phyloP scores from a whole-genome alignment of 169 alveolate genomes.

The Plasmodium falciparum region DNA sequence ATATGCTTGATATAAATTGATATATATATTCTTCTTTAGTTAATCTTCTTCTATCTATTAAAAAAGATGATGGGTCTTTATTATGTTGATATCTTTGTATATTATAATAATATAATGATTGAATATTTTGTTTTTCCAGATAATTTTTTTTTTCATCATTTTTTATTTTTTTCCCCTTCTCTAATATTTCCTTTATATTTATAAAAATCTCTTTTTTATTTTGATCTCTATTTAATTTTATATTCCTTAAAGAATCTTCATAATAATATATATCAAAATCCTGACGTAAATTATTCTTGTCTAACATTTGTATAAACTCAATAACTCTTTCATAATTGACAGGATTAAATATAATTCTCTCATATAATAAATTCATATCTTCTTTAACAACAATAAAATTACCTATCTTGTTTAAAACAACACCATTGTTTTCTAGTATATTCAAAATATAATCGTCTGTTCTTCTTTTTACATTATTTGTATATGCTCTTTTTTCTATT shows the following conservation, averaged over 20 bases:
- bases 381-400: slow-evolving; percentile 15
- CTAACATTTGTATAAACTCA: slow-evolving; percentile 25
- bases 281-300: slow-evolving; percentile 13
- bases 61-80: slow-evolving; percentile 59
- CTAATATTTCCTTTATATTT: slow-evolving; percentile 14
- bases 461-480: slow-evolving; percentile 16
- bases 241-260: slow-evolving; percentile 19
- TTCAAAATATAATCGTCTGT: slow-evolving; percentile 8
- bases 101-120: slow-evolving; percentile 24
- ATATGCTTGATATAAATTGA: slow-evolving; percentile 51
- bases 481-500: slow-evolving; percentile 21
- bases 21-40: slow-evolving; percentile 53
- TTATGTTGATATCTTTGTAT: slow-evolving; percentile 64
- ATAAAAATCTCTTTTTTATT: slow-evolving; percentile 40
- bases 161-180: slow-evolving; percentile 1
- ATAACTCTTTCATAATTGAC: not conserved
- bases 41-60: slow-evolving; percentile 55
- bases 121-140: slow-evolving; percentile 21
- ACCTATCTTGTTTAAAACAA: slow-evolving; percentile 22
- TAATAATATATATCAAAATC: slow-evolving; percentile 40
- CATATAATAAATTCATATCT: slow-evolving; percentile 19
- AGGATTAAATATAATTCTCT: slow-evolving; percentile 39
- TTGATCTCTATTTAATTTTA: slow-evolving; percentile 57
- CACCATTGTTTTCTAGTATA: slow-evolving; percentile 11
- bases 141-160: slow-evolving; percentile 20